These are phyloP conservation scores for Mycena polygramma DNA, from an alignment of 768 basidiomycete genomes.

Conservation along the genomic window DNA sequence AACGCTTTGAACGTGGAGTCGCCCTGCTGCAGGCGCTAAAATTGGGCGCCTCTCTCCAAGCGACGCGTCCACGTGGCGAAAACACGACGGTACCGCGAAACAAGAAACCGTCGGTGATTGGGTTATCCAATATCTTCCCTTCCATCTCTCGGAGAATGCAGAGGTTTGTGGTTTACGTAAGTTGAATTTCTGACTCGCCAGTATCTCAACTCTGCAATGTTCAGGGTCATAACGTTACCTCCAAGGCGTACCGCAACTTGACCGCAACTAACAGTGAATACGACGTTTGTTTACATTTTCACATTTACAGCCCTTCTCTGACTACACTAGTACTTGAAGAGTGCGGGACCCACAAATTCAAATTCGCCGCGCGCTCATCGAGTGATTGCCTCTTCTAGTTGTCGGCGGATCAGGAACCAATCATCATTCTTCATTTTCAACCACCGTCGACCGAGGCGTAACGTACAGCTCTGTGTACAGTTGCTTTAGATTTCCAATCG, in stretches of 20 bases:
- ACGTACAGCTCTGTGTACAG: slow-evolving; percentile 9
- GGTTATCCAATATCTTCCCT: neutral
- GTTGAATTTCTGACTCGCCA: slow-evolving; percentile 7
- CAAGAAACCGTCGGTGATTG: neutral
- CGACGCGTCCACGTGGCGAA: slow-evolving; percentile 15
- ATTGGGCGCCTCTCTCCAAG: slow-evolving; percentile 3
- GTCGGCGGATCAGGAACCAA: neutral
- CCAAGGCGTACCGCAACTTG: too few relatives aligned
- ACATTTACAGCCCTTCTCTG: slow-evolving; percentile 2
- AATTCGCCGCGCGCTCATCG: neutral
- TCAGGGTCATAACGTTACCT: too few relatives aligned
- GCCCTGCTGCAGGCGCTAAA: slow-evolving; percentile 4
- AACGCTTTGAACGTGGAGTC: neutral
- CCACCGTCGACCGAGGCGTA: neutral
- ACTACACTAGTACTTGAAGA: neutral
- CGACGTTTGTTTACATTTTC: neutral
- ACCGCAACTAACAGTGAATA: too few relatives aligned
- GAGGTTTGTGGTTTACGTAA: neutral
- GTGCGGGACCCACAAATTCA: neutral
- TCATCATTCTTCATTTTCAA: slow-evolving; percentile 18
- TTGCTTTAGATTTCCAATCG: neutral
- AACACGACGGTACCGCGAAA: neutral
- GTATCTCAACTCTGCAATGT: too few relatives aligned
- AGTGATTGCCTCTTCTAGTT: slow-evolving; percentile 3
- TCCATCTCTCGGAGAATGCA: slow-evolving; percentile 20